Conservation (phyloP, 805 yeast species). For the Zygosaccharomyces bailii region DNA sequence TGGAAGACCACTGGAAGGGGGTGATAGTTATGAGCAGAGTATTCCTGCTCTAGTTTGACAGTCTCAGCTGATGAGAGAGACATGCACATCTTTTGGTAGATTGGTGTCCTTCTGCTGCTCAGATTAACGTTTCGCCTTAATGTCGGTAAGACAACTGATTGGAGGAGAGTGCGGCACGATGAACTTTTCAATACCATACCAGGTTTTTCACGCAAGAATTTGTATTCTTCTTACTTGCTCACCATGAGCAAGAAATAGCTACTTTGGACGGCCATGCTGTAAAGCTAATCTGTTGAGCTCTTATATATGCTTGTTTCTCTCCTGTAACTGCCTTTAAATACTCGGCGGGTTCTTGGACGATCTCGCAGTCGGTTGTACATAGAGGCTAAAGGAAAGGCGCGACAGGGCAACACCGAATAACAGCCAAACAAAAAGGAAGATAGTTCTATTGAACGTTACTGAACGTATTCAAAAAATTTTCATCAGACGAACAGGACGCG, state of each 20-base stretch:
- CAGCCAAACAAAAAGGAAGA: too few relatives aligned
- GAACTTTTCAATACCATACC: too few relatives aligned
- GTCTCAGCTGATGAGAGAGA: conserved; percentile 63
- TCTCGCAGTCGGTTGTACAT: conserved; percentile 15
- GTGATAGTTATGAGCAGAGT: conserved; percentile 96
- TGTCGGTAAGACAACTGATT: too few relatives aligned
- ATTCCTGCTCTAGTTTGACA: conserved; percentile 62
- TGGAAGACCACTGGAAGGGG: conserved; percentile 93
- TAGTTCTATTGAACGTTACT: too few relatives aligned
- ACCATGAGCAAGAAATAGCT: too few relatives aligned
- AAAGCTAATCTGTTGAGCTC: too few relatives aligned
- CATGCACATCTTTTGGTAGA: conserved; percentile 38
- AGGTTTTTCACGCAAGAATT: too few relatives aligned
- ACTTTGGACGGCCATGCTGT: too few relatives aligned
- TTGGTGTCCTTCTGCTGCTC: conserved; percentile 4
- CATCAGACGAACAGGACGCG: too few relatives aligned
- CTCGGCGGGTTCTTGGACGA: conserved; percentile 5
- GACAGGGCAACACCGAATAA: neutral
- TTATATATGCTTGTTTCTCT: conserved; percentile 9
- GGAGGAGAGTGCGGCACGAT: neutral
- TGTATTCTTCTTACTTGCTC: too few relatives aligned
- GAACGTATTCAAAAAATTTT: too few relatives aligned
- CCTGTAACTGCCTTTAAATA: conserved; percentile 12
- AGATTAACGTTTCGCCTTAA: too few relatives aligned
- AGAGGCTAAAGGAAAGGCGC: conserved; percentile 2